These are phyloP conservation scores for Aspergillus diversus DNA, from an alignment of 495 filamentous ascomycete genomes.

Conservation along the genomic window DNA sequence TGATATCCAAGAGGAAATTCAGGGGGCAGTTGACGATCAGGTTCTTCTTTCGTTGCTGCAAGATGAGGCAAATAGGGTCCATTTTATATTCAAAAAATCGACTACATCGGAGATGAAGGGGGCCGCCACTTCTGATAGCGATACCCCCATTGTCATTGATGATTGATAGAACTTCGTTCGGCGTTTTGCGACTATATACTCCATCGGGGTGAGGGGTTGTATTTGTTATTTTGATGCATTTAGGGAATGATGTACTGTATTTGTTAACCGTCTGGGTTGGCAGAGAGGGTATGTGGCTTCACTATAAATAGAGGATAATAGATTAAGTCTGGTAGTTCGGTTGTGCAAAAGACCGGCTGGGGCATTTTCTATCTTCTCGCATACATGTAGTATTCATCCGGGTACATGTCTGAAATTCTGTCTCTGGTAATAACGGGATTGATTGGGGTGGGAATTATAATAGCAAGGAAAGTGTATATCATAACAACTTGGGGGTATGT, in stretches of 20 bases:
- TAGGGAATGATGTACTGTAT: background rate
- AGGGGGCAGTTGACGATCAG: conserved; percentile 60
- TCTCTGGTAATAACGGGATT: no score
- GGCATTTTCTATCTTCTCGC: background rate
- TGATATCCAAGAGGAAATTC: conserved; percentile 31
- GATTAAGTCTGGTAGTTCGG: no score
- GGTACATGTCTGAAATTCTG: background rate
- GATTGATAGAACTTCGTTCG: background rate
- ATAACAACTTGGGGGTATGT: conserved; percentile 4
- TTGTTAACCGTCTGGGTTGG: background rate
- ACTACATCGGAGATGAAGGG: conserved; percentile 32
- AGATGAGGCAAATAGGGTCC: conserved; percentile 62
- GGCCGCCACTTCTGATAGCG: background rate
- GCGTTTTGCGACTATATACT: background rate
- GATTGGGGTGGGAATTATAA: background rate
- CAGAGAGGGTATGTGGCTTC: background rate
- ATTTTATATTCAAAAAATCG: conserved; percentile 71
- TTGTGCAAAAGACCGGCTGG: no score
- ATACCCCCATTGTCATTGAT: background rate
- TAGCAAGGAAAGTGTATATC: background rate
- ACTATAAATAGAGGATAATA: background rate
- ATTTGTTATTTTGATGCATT: background rate
- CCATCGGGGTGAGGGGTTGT: background rate
- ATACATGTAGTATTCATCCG: background rate
- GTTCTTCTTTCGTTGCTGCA: conserved; percentile 62